Evolutionary conservation across 495 filamentous ascomycete species (phyloP), one percentile per base, ranked within the genome.

Genomic region (Xylaria longipes): DNA sequence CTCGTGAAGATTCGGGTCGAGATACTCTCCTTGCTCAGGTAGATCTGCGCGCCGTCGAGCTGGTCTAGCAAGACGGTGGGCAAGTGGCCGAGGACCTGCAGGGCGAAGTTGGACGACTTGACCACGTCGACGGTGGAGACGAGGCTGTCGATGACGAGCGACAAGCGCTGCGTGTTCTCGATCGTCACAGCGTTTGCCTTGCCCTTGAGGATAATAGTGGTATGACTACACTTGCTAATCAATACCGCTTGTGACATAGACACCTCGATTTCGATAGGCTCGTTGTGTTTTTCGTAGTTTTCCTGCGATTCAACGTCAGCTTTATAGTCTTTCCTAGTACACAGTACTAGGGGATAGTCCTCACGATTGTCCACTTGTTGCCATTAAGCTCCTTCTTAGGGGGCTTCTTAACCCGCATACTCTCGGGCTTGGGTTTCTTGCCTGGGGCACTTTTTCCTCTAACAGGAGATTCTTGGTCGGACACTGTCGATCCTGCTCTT

Each of bases 171-270:
- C 72, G 91, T 95, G 83, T 97, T 97, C 80, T 97, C 95, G 74
- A 98, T 85, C 25, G 94, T 94, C 72, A 99, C 91, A 15, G 95
- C 94, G 81, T 98, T 99, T 43, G 93, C 94, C 80, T 99, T 99
- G 83, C 92, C 94, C 69, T 87, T 89, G 74, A 99, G 84, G 73
- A 94, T 91, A 76, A 99, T 89, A 46, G 94, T 94, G n/a, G 91
- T 92, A 79, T 95, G 93, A 81, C 87, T 93, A 87, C 97, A 98
- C 62, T 91, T 90, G 74, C 91, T 91, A 81, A 99, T 95, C 75
- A 98, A 90, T 73, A 99, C 91, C 12, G 94, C 95, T 69, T 99
- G 96, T 71, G 90, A 88, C 80, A 96, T 91, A 56, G 88, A 83
- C 8, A 93, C 94, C 50, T 93, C 83, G 78, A 97, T 88, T 74